Conservation (phyloP, 2,329 filamentous ascomycete genomes). For the Scedosporium dehoogii region DNA sequence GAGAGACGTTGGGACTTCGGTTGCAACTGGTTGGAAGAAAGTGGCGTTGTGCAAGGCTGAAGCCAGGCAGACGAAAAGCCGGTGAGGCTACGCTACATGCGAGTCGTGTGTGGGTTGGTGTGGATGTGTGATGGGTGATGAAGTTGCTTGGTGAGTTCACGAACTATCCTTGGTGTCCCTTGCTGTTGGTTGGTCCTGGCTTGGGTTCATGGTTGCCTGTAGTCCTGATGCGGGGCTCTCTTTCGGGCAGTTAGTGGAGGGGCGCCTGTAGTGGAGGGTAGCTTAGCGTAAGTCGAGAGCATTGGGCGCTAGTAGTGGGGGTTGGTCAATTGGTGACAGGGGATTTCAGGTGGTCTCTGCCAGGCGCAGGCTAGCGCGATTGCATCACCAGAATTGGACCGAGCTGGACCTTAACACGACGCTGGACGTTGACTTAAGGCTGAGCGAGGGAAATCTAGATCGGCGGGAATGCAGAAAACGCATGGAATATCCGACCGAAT, state of each 20-base stretch:
- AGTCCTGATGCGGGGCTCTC: background rate
- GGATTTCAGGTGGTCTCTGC: background rate
- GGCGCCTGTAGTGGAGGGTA: background rate
- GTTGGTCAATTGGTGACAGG: background rate
- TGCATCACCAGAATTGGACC: background rate
- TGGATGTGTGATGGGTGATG: background rate
- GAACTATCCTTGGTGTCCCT: background rate
- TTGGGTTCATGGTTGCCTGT: background rate
- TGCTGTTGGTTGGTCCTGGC: background rate
- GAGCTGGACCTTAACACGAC: background rate
- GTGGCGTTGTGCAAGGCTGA: conserved; percentile 1
- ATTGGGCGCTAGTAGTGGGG: background rate
- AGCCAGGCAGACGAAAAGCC: background rate
- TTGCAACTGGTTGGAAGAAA: background rate
- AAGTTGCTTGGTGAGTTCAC: background rate
- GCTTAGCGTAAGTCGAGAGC: background rate
- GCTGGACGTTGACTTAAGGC: background rate
- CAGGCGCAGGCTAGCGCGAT: background rate
- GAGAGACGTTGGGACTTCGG: background rate
- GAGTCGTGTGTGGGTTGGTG: background rate
- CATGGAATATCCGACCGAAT: background rate
- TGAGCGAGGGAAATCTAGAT: background rate
- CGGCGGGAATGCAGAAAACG: background rate
- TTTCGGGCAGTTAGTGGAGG: background rate
- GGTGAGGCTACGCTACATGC: background rate